Base-by-base conservation (phyloP, 352 stramenopile species). In the Phytophthora melonis region DNA sequence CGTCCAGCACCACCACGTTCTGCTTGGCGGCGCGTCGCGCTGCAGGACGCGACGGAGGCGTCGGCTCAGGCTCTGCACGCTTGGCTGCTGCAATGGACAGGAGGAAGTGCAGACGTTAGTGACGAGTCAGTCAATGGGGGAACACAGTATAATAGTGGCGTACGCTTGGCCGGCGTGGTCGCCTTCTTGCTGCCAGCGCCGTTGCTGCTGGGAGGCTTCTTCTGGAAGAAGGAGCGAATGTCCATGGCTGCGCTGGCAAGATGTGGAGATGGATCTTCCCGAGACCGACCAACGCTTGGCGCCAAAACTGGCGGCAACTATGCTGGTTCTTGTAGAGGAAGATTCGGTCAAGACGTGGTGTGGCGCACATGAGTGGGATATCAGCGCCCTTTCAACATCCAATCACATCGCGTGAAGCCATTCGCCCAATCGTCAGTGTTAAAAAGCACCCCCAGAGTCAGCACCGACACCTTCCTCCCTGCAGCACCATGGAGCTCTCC, bases 171-270 rank as follows among this genome's bases (percentile, higher is more conserved):
- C 19, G 68, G 62, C 18, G 72, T 74, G 18, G 41, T 56, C 11
- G 50, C 39, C 47, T 87, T 79, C 64, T 82, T 81, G 21, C 36
- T 73, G 32, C 58, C 68, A 25, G 59, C 68, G 18, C 32, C 23
- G 32, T 32, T 59, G 50, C 32, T 63, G 11, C 74, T 66, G 7
- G 67, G 39, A 56, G 75, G 63, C 58, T 89, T 87, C 59, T 91
- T 82, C 62, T 82, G 61, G 74, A 97, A 97, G 66, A 97, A 97
- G 64, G 86, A 88, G 58, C 90, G 88, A 68, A 97, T 97, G 77
- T 97, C 90, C 90, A 97, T 79, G 18, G 32, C 53, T 43, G 60
- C 14, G 10, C 36, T 68, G 50, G 13, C 36, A 45, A 45, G 36
- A 58, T 23, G 19, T 14, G 59, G 23, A n/a, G 36, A 9, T 64